Evolutionary conservation across 495 filamentous ascomycete genomes (phyloP), one percentile per base, ranked within the genome.

Genomic region (Haplographium delicatum): DNA sequence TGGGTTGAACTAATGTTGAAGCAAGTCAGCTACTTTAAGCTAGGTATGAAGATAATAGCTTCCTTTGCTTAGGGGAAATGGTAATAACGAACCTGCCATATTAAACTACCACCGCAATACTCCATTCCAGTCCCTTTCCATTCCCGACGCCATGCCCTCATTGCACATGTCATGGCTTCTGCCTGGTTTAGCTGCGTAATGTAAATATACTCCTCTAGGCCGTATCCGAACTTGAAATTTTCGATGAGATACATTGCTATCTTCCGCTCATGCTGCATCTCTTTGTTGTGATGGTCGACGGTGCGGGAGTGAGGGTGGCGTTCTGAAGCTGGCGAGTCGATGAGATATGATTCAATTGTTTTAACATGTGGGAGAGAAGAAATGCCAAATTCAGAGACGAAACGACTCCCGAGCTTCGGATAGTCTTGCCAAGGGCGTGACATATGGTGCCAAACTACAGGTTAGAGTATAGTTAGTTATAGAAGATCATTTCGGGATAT

Each of bases 371-470:
- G 46, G 4, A 40, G 25, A 3, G 46, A 20, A 9, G 18, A n/a
- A 8, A 40, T 50, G 3, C 46, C 46, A 20, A 50, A 50, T 35
- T 50, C 46, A 4, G 34, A 40, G n/a, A 39, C 34, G 24, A 50
- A 50, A 6, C 46, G 18, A 5, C 46, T 26, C 4, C 46, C 35
- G 9, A 50, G 24, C 7, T 50, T 15, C 8, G 8, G 18, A 28
- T 15, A 50, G 10, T 24, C 34, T 30, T 50, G 46, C 9, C 25
- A 41, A 5, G 7, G 7, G 2, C 18, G 8, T 15, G 6, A 16
- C 4, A 20, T 50, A 1, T 26, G 18, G 30, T 50, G 46, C 46
- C 46, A 50, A n/a, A n/a, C n/a, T n/a, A n/a, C n/a, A n/a, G n/a
- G n/a, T n/a, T n/a, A n/a, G n/a, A n/a, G n/a, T n/a, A n/a, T n/a